Conservation (phyloP, 2,329 filamentous ascomycete genomes). For the Fusarium euwallaceae region DNA sequence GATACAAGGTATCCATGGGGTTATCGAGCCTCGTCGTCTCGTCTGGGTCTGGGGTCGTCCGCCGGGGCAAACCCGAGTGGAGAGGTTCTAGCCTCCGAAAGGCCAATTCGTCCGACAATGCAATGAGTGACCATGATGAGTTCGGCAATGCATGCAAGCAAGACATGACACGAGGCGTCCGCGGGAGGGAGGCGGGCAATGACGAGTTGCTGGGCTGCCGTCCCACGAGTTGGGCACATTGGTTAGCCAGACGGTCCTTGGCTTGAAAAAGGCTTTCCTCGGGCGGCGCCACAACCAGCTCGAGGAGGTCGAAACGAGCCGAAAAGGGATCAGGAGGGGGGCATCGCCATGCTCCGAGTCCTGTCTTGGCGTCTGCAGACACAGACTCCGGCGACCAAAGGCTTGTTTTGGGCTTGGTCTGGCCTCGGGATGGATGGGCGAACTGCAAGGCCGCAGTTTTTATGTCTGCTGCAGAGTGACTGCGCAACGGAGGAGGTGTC, state of each 20-base stretch:
- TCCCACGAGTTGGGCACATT: constrained; percentile 11
- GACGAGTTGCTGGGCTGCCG: constrained; percentile 9
- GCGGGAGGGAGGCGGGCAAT: not conserved
- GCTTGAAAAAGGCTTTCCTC: not conserved
- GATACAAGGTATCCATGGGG: constrained; percentile 22
- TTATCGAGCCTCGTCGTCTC: constrained; percentile 13
- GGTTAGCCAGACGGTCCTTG: not conserved
- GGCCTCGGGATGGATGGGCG: constrained; percentile 3
- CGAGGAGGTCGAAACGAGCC: not conserved
- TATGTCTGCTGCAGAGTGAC: not conserved
- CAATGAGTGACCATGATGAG: constrained; percentile 9
- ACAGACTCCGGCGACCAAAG: constrained; percentile 10
- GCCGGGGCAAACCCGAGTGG: constrained; percentile 35
- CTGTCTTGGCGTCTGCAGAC: constrained; percentile 3
- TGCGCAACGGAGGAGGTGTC: not conserved
- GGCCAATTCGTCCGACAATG: constrained; percentile 18
- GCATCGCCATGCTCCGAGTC: constrained; percentile 7
- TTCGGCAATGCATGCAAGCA: constrained; percentile 13
- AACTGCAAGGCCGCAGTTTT: not conserved
- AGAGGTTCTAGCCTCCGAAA: constrained; percentile 27
- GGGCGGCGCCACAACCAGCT: constrained; percentile 11
- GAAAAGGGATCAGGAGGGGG: constrained; percentile 9
- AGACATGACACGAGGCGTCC: constrained; percentile 12
- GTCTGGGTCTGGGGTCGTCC: constrained; percentile 30
- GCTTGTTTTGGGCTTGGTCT: constrained; percentile 14